Evolutionary conservation across 2,329 filamentous ascomycete species (phyloP).

Genomic region (Aspergillus proliferans): DNA sequence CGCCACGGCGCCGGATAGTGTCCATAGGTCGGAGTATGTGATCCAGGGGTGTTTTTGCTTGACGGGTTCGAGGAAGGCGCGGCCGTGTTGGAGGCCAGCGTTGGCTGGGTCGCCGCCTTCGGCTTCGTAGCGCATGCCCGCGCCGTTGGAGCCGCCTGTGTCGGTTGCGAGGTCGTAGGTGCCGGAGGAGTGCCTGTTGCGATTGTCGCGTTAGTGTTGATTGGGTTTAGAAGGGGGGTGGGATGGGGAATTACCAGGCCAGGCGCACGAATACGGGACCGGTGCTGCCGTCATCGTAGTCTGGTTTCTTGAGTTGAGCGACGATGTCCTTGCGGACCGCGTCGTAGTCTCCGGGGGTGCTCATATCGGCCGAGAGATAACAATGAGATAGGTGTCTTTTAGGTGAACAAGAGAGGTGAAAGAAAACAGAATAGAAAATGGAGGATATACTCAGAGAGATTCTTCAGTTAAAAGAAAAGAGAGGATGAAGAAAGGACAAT

Average conservation of each 20-base stretch:
- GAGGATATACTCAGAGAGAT: background rate
- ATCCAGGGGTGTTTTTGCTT: slow-evolving; percentile 57
- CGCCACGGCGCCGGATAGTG: slow-evolving; percentile 54
- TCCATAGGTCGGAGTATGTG: slow-evolving; percentile 62
- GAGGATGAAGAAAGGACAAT: slow-evolving; percentile 2
- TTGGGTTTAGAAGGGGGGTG: background rate
- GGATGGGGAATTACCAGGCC: slow-evolving; percentile 46
- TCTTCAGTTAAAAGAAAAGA: slow-evolving; percentile 3
- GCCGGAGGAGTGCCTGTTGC: slow-evolving; percentile 52
- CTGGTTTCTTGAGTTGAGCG: slow-evolving; percentile 52
- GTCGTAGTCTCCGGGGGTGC: slow-evolving; percentile 33
- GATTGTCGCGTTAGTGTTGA: background rate
- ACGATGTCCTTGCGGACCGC: slow-evolving; percentile 51
- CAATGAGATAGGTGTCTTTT: background rate
- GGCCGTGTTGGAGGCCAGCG: slow-evolving; percentile 58
- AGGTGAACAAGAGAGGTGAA: slow-evolving; percentile 3
- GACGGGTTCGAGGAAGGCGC: slow-evolving; percentile 58
- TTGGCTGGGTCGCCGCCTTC: slow-evolving; percentile 61
- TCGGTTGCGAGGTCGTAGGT: slow-evolving; percentile 55
- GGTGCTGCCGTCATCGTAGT: slow-evolving; percentile 59
- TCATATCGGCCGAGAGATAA: slow-evolving; percentile 29
- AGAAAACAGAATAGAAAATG: slow-evolving; percentile 1
- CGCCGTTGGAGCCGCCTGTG: slow-evolving; percentile 59
- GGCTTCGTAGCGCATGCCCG: slow-evolving; percentile 59
- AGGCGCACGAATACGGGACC: slow-evolving; percentile 59